These are phyloP conservation scores for Macaranga tanarius DNA, from an alignment of 441 rosid species.

Conservation along the genomic window DNA sequence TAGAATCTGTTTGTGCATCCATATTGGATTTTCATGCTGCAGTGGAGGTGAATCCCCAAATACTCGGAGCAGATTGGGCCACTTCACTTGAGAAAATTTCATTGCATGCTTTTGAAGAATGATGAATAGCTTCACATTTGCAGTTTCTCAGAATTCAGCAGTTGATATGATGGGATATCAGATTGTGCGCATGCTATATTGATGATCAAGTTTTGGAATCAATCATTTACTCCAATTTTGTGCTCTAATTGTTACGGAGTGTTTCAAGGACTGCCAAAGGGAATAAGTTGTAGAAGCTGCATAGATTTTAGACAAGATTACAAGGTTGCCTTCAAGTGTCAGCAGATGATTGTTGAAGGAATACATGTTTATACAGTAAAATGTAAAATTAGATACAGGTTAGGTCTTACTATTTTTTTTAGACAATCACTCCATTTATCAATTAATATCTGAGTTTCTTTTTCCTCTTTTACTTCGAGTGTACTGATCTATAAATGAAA, in stretches of 20 bases:
- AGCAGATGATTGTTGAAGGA: constrained; percentile 18
- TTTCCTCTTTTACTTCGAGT: neutral
- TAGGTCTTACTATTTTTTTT: constrained; percentile 14
- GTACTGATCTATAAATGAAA: constrained; percentile 30
- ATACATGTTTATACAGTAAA: constrained; percentile 27
- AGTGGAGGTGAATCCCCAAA: constrained; percentile 65
- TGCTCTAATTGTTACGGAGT: constrained; percentile 2
- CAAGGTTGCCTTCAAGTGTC: constrained; percentile 15
- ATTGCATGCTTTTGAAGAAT: constrained; percentile 40
- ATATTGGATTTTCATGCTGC: constrained; percentile 60
- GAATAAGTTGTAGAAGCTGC: constrained; percentile 29
- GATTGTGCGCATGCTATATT: constrained; percentile 10
- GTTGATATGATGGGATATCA: constrained; percentile 14
- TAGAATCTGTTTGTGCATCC: constrained; percentile 35
- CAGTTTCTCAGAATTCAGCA: constrained; percentile 9
- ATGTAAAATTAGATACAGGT: constrained; percentile 28
- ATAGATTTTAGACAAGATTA: constrained; percentile 11
- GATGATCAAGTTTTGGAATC: constrained; percentile 22
- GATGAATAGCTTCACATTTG: constrained; percentile 19
- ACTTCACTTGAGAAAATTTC: constrained; percentile 65
- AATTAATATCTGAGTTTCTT: neutral
- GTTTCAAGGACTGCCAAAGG: constrained; percentile 8
- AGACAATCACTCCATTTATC: constrained; percentile 29
- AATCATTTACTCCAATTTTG: constrained; percentile 28
- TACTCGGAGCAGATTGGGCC: constrained; percentile 79